Evolutionary conservation across 352 stramenopile genomes (phyloP).

Genomic region (Globisporangium radiosum): DNA sequence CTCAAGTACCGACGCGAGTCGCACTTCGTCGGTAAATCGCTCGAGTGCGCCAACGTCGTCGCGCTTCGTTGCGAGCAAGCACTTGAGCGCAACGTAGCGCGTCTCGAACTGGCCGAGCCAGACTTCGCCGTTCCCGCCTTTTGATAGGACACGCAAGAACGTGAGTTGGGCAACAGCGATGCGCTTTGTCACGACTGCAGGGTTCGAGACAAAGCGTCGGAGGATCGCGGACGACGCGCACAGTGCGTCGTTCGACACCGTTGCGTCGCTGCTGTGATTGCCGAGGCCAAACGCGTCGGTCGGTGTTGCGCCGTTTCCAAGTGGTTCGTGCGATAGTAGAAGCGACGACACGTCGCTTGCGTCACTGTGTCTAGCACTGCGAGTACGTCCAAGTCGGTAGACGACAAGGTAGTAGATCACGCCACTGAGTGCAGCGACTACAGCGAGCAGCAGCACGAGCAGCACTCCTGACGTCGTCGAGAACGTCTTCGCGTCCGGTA

Average conservation of each 20-base stretch:
- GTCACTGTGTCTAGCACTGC: conserved; percentile 14
- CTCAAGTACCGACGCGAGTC: conserved; percentile 65
- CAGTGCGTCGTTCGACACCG: conserved; percentile 60
- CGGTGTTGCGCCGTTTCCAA: conserved; percentile 16
- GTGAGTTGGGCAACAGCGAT: conserved; percentile 73
- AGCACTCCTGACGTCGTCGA: conserved; percentile 49
- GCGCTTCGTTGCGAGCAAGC: conserved; percentile 54
- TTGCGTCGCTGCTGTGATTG: conserved; percentile 32
- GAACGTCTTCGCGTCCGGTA: conserved; percentile 32
- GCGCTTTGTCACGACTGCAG: conserved; percentile 61
- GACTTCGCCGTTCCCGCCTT: conserved; percentile 75
- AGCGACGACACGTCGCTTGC: conserved; percentile 28
- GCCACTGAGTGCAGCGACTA: conserved; percentile 26
- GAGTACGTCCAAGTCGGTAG: background rate
- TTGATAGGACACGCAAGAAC: conserved; percentile 61
- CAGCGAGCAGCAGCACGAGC: conserved; percentile 27
- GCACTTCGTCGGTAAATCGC: conserved; percentile 78
- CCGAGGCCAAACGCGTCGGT: conserved; percentile 28
- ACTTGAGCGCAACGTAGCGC: conserved; percentile 76
- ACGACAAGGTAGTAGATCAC: conserved; percentile 50
- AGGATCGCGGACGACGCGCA: conserved; percentile 49
- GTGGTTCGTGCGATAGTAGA: conserved; percentile 17
- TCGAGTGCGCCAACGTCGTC: conserved; percentile 55
- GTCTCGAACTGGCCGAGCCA: conserved; percentile 76
- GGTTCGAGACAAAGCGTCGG: conserved; percentile 57